Conservation (phyloP, 2,329 filamentous ascomycete genomes). For the Aureobasidium sp. region DNA sequence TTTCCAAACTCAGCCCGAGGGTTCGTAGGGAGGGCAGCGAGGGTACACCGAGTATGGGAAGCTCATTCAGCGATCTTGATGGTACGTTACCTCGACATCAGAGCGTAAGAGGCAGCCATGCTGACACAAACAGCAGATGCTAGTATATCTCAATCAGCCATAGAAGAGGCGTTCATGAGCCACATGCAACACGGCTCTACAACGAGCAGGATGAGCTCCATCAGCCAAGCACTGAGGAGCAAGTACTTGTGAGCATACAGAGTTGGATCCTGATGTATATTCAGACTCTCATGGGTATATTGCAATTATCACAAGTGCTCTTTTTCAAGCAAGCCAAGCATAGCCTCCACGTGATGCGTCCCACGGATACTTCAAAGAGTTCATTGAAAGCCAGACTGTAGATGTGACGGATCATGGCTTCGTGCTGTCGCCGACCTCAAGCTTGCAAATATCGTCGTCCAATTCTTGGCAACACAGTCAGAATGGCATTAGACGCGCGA, state of each 20-base stretch:
- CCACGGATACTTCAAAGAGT: too few species aligned
- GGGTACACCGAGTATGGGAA: constrained; percentile 72
- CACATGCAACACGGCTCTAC: constrained; percentile 55
- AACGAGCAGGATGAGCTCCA: constrained; percentile 54
- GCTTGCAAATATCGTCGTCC: too few species aligned
- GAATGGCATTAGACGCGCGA: too few species aligned
- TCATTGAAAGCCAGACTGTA: too few species aligned
- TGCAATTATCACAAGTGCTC: constrained; percentile 2
- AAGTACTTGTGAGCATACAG: constrained; percentile 15
- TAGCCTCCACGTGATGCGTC: background rate
- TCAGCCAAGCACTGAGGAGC: constrained; percentile 55
- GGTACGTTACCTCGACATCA: constrained; percentile 36
- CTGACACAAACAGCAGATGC: constrained; percentile 50
- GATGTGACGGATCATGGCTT: too few species aligned
- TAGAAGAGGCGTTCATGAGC: constrained; percentile 71
- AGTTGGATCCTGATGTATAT: background rate
- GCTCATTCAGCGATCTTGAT: constrained; percentile 80
- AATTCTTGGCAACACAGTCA: too few species aligned
- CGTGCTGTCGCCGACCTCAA: too few species aligned
- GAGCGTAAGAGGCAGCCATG: background rate
- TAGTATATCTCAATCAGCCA: constrained; percentile 70
- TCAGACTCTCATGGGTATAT: background rate
- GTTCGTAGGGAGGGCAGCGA: constrained; percentile 59
- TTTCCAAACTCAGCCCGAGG: constrained; percentile 49
- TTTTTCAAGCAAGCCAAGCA: background rate